phyloP scores from a whole-genome alignment of 2,329 filamentous ascomycete genomes.

The Aureobasidium mangrovei region DNA sequence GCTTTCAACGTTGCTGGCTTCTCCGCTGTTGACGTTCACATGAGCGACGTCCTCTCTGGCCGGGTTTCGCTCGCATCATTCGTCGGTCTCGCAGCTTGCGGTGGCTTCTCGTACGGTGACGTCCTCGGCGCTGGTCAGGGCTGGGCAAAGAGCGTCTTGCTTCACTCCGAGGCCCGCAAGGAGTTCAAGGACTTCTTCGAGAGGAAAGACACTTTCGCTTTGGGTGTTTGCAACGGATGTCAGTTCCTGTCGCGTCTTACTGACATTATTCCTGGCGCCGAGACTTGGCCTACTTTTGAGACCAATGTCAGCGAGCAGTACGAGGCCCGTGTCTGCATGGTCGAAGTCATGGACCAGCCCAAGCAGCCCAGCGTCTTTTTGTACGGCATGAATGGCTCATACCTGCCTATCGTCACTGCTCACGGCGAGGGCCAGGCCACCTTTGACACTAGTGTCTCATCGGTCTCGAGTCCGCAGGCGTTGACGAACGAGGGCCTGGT shows the following conservation, averaged over 20 bases:
- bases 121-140: constrained; percentile 91
- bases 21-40: constrained; percentile 86
- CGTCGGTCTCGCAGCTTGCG: constrained; percentile 83
- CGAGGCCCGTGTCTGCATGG: constrained; percentile 81
- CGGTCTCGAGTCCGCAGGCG: constrained; percentile 37
- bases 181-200: constrained; percentile 83
- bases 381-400: constrained; percentile 74
- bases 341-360: constrained; percentile 58
- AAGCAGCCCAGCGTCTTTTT: constrained; percentile 68
- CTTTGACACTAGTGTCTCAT: constrained; percentile 36
- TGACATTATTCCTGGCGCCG: constrained; percentile 74
- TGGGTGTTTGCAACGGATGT: constrained; percentile 96
- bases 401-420: constrained; percentile 76
- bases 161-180: constrained; percentile 64
- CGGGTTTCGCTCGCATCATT: constrained; percentile 75
- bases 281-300: constrained; percentile 77
- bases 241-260: constrained; percentile 84
- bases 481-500: constrained; percentile 62
- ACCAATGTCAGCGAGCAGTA: constrained; percentile 81
- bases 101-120: constrained; percentile 92
- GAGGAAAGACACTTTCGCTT: constrained; percentile 77
- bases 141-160: constrained; percentile 88
- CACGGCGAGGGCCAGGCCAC: constrained; percentile 82
- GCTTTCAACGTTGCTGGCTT: constrained; percentile 89
- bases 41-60: constrained; percentile 79